Conservation (phyloP, 768 basidiomycete species). For the Rhodotorula babjevae region DNA sequence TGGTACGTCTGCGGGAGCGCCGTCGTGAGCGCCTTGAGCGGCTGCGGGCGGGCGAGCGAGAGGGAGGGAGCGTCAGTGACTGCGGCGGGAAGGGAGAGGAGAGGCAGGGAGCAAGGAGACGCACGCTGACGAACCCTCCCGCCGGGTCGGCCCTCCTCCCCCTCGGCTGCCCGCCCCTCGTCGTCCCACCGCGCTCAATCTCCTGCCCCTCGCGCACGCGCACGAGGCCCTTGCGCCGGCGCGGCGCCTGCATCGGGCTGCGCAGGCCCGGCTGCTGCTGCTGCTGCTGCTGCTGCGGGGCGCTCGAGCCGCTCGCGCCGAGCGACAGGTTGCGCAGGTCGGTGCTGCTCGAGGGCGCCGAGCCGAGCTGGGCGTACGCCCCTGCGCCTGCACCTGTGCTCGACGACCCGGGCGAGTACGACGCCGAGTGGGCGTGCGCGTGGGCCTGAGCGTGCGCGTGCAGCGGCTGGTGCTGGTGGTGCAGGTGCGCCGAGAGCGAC, state of each 20-base stretch:
- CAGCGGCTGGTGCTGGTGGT: background rate
- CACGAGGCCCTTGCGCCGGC: conserved; percentile 56
- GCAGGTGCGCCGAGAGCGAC: background rate
- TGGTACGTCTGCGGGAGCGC: conserved; percentile 84
- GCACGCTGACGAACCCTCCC: conserved; percentile 53
- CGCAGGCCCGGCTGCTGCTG: no score
- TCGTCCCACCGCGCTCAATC: conserved; percentile 57
- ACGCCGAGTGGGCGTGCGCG: background rate
- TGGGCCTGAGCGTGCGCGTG: background rate
- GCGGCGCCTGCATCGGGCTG: background rate
- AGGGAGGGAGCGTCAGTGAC: background rate
- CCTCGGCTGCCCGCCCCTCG: conserved; percentile 56
- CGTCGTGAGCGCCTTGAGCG: conserved; percentile 69
- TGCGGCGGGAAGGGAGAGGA: background rate
- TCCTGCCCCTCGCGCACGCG: conserved; percentile 69
- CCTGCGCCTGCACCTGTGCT: no score
- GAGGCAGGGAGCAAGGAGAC: background rate
- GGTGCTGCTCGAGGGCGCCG: background rate
- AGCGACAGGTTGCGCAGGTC: conserved; percentile 3
- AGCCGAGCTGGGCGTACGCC: background rate
- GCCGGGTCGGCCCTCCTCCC: conserved; percentile 73
- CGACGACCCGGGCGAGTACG: background rate
- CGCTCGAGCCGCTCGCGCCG: no score
- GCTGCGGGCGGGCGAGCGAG: conserved; percentile 46
- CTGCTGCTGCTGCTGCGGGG: no score